Conservation (phyloP, 805 yeast genomes). For the Nakazawaea peltata region DNA sequence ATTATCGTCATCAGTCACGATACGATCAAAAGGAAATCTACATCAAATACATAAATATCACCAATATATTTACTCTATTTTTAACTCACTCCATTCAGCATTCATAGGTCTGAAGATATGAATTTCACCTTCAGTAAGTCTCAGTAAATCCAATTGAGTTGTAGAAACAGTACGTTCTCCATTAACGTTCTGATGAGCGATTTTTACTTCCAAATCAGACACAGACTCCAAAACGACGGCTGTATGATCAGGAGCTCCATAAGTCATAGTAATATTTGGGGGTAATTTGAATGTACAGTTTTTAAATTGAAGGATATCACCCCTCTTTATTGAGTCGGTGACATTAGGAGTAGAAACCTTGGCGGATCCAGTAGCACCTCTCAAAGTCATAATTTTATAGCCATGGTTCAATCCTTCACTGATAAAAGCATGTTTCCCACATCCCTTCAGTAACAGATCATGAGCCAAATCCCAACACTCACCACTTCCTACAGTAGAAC, state of each 20-base stretch:
- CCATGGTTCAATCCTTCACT: conserved; percentile 42
- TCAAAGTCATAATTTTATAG: conserved; percentile 2
- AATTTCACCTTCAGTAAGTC: conserved; percentile 34
- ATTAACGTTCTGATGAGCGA: conserved; percentile 41
- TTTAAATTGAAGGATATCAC: conserved; percentile 48
- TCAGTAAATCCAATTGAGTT: conserved; percentile 29
- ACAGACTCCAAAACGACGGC: conserved; percentile 28
- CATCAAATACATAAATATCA: too few species aligned
- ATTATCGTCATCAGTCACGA: too few species aligned
- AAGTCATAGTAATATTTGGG: conserved; percentile 23
- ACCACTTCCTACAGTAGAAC: conserved; percentile 43
- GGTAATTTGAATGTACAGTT: conserved; percentile 30
- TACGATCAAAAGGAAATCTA: too few species aligned
- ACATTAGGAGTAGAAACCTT: conserved; percentile 12
- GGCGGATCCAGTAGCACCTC: too few species aligned
- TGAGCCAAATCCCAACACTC: conserved; percentile 58
- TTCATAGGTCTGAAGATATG: conserved; percentile 40
- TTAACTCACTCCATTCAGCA: conserved; percentile 34
- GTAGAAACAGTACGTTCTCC: conserved; percentile 30
- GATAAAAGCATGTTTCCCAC: conserved; percentile 52
- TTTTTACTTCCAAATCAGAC: conserved; percentile 21
- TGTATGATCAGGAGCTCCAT: conserved; percentile 51
- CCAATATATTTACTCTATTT: too few species aligned
- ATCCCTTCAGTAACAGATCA: conserved; percentile 43
- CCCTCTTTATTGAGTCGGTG: conserved; percentile 37